Conservation (phyloP, 1,139 yeast genomes). For the Zygosaccharomyces pseudobailii region DNA sequence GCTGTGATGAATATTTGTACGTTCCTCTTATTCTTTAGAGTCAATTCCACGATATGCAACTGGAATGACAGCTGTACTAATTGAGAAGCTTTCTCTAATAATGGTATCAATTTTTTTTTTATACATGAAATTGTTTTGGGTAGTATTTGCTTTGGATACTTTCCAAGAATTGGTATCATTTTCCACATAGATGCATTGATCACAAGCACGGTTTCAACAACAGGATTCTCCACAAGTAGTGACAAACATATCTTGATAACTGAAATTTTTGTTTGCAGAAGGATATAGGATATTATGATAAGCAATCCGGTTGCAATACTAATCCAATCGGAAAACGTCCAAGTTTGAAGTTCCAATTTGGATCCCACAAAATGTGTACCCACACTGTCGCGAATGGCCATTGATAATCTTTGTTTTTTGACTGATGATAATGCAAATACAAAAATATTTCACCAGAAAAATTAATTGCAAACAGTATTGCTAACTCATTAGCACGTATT, state of each 20-base stretch:
- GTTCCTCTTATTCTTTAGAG: conserved; percentile 19
- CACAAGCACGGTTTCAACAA: conserved; percentile 3
- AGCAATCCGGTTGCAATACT: conserved; percentile 5
- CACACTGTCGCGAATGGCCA: conserved; percentile 18
- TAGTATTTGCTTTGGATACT: conserved; percentile 3
- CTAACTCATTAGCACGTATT: too few species aligned
- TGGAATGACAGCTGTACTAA: conserved; percentile 20
- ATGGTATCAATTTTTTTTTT: conserved; percentile 9
- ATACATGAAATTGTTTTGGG: conserved; percentile 9
- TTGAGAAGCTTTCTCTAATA: conserved; percentile 9
- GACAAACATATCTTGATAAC: not conserved
- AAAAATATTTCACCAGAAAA: too few species aligned
- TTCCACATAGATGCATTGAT: conserved; percentile 14
- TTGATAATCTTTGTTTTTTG: not conserved
- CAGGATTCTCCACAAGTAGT: conserved; percentile 4
- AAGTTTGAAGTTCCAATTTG: conserved; percentile 6
- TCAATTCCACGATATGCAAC: conserved; percentile 18
- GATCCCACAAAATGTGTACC: conserved; percentile 22
- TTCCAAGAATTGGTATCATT: conserved; percentile 25
- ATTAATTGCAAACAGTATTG: too few species aligned
- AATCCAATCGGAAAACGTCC: conserved; percentile 14
- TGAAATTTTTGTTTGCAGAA: conserved; percentile 7
- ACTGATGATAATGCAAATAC: too few species aligned
- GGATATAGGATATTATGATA: conserved; percentile 9
- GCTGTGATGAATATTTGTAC: conserved; percentile 23